Evolutionary conservation across 768 basidiomycete species (phyloP).

Genomic region (Phlebiopsis gigantea): DNA sequence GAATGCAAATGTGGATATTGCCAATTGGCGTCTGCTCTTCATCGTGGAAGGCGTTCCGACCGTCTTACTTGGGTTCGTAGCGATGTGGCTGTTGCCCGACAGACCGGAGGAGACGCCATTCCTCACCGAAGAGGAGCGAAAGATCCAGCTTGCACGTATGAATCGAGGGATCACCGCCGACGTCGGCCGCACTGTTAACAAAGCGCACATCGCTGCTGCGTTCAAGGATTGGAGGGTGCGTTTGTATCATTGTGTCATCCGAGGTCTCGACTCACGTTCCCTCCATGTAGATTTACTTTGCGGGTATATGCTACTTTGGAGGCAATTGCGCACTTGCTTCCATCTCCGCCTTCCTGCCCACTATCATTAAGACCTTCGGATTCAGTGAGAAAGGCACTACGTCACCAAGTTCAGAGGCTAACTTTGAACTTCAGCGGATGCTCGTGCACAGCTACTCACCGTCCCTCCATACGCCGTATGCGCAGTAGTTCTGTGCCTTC

Average conservation of each 20-base stretch:
- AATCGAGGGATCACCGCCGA: slow-evolving; percentile 65
- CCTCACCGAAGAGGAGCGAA: slow-evolving; percentile 45
- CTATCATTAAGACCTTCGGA: slow-evolving; percentile 71
- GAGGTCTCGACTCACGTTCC: background rate
- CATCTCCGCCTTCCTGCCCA: slow-evolving; percentile 78
- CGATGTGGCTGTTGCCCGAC: slow-evolving; percentile 55
- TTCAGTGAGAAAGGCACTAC: slow-evolving; percentile 62
- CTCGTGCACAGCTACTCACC: slow-evolving; percentile 65
- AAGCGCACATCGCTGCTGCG: slow-evolving; percentile 59
- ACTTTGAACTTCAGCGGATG: slow-evolving; percentile 41
- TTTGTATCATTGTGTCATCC: background rate
- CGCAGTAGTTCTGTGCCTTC: slow-evolving; percentile 52
- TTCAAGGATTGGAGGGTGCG: slow-evolving; percentile 59
- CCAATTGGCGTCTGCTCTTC: slow-evolving; percentile 62
- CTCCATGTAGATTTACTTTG: slow-evolving; percentile 49
- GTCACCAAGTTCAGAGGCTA: too few species aligned
- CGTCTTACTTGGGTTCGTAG: slow-evolving; percentile 54
- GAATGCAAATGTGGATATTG: slow-evolving; percentile 43
- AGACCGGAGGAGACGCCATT: slow-evolving; percentile 65
- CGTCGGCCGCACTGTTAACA: slow-evolving; percentile 57
- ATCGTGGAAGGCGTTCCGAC: slow-evolving; percentile 74
- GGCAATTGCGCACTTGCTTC: slow-evolving; percentile 74
- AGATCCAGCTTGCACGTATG: slow-evolving; percentile 62
- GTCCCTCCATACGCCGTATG: slow-evolving; percentile 79
- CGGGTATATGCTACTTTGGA: slow-evolving; percentile 74